Evolutionary conservation across 2,329 filamentous ascomycete species (phyloP).

Genomic region (Albifimbria verrucaria): DNA sequence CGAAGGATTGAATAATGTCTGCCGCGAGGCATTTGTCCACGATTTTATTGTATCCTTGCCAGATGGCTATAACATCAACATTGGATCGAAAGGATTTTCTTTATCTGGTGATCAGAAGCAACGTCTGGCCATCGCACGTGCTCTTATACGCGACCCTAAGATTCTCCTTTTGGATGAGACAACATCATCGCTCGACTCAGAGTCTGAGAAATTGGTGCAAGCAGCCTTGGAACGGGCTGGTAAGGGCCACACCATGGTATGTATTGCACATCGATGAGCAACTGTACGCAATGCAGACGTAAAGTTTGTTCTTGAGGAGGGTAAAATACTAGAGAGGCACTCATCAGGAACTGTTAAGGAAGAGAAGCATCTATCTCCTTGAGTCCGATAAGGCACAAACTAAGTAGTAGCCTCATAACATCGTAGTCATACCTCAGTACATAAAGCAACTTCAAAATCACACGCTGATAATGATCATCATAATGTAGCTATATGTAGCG

Average conservation of each 20-base stretch:
- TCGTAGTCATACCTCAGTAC: too few species aligned
- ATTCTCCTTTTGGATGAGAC: constrained; percentile 68
- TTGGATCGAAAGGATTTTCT: constrained; percentile 54
- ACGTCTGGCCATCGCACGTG: constrained; percentile 52
- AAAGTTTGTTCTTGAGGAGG: constrained; percentile 41
- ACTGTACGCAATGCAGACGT: constrained; percentile 40
- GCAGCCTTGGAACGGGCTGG: constrained; percentile 45
- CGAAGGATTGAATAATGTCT: constrained; percentile 20
- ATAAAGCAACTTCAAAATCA: too few species aligned
- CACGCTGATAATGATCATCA: too few species aligned
- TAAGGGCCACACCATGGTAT: constrained; percentile 33
- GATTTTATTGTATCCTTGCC: constrained; percentile 51
- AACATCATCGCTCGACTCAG: constrained; percentile 61
- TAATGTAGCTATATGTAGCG: too few species aligned
- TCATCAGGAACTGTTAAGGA: constrained; percentile 23
- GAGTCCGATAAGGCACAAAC: too few species aligned
- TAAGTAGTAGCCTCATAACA: too few species aligned
- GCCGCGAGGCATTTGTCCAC: constrained; percentile 42
- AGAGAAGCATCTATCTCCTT: neutral
- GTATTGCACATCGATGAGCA: constrained; percentile 38
- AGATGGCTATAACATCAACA: constrained; percentile 44
- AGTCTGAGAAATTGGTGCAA: constrained; percentile 53
- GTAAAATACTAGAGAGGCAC: constrained; percentile 38
- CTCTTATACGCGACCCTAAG: constrained; percentile 46
- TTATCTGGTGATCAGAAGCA: constrained; percentile 56